Evolutionary conservation across 495 filamentous ascomycete species (phyloP), one percentile per base, ranked within the genome.

Genomic region (Xylaria cubensis): DNA sequence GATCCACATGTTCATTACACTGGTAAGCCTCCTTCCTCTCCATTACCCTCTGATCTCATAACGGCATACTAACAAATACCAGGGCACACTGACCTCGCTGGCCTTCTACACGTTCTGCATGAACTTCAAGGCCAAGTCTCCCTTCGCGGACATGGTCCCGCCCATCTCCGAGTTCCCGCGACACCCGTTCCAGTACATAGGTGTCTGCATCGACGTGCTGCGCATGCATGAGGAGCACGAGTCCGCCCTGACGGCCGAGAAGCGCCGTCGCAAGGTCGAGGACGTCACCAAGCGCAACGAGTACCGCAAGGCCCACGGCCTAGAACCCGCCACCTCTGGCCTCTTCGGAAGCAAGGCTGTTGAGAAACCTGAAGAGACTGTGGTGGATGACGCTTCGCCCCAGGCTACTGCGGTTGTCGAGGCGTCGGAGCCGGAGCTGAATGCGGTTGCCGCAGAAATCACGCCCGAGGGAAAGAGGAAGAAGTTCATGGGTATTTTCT

Each of bases 251-350:
- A 90, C 90, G 46, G 84, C 86, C 32, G 92, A 93, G 80, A 88
- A 88, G 83, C 86, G 94, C 50, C 83, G 86, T 68, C 84, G 85
- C 71, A 87, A 88, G 42, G 82, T 91, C 70, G 92, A 96, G 50
- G 94, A 98, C 83, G 90, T 92, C 46, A 83, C 88, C 79, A 96
- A 97, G 88, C 85, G 94, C 72, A 83, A 84, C 55, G 87, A 90
- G 80, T 98, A 92, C 80, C 89, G 93, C 61, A 88, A 91, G 83
- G 93, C 92, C 65, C 93, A 97, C 86, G 94, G 93, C 10, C 36
- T 95, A 76, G 90, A 91, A 74, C 86, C 89, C 55, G 82, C 87
- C 72, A 80, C 77, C 70, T 80, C 17, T 2, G 51, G 83, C 15
- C 64, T 84, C 61, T 76, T 73, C 58, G 56, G 74, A 53, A 64